phyloP scores from a whole-genome alignment of 345 rosid genomes.

The Gossypioides kirkii region DNA sequence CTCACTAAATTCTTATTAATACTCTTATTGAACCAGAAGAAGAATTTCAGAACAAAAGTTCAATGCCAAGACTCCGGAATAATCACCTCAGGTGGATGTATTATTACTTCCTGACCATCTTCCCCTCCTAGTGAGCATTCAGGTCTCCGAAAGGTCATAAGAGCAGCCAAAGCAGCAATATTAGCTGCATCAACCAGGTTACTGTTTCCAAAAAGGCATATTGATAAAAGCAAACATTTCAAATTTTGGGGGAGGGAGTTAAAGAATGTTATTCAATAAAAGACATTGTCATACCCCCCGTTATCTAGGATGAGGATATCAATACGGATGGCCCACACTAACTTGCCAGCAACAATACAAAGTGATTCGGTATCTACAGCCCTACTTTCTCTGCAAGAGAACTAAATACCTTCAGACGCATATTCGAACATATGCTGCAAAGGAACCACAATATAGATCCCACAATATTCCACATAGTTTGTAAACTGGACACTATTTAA shows the following conservation, averaged over 20 bases:
- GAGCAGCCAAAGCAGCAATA: constrained; percentile 88
- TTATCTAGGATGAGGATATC: constrained; percentile 93
- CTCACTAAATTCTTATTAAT: background rate
- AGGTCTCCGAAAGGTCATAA: constrained; percentile 79
- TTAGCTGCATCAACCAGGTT: constrained; percentile 96
- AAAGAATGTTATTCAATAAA: constrained; percentile 1
- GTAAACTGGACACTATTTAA: background rate
- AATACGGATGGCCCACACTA: constrained; percentile 88
- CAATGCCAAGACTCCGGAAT: constrained; percentile 5
- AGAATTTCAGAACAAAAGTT: background rate
- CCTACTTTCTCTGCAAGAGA: constrained; percentile 82
- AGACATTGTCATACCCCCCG: constrained; percentile 62
- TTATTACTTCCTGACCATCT: constrained; percentile 62
- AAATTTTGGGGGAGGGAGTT: background rate
- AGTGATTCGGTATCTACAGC: constrained; percentile 97
- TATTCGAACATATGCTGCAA: background rate
- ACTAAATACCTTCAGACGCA: constrained; percentile 12
- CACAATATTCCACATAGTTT: background rate
- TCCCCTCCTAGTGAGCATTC: constrained; percentile 90
- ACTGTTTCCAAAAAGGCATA: constrained; percentile 31
- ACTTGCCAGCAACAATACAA: constrained; percentile 82
- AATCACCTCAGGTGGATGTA: constrained; percentile 86
- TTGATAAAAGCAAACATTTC: background rate
- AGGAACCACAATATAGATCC: background rate
- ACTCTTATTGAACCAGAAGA: background rate